Evolutionary conservation across 1,284 basidiomycete genomes (phyloP).

Genomic region (Coniferiporia weirii): DNA sequence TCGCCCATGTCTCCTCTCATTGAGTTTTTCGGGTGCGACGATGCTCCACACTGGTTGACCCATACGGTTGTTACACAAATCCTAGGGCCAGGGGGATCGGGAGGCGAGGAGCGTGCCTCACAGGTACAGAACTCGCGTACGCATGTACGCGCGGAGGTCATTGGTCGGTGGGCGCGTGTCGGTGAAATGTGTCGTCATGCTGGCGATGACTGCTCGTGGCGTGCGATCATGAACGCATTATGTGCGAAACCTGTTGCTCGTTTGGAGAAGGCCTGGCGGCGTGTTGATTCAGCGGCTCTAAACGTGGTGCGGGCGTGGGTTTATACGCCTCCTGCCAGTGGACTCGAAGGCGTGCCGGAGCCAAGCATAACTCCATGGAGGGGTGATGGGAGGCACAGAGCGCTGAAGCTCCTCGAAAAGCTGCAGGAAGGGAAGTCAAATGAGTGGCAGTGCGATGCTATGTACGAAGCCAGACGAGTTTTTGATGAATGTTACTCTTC

Average conservation of each 20-base stretch:
- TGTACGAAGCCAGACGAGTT: conserved; percentile 38
- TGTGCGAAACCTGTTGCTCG: conserved; percentile 68
- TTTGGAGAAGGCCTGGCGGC: conserved; percentile 71
- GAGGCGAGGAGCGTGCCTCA: conserved; percentile 32
- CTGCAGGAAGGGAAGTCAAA: conserved; percentile 37
- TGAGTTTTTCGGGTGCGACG: conserved; percentile 61
- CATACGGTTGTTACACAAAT: conserved; percentile 64
- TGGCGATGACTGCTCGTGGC: conserved; percentile 75
- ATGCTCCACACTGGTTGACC: conserved; percentile 74
- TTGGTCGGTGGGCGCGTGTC: conserved; percentile 63
- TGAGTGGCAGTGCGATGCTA: conserved; percentile 37
- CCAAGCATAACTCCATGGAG: conserved; percentile 63
- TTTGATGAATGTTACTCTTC: conserved; percentile 50
- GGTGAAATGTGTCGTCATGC: conserved; percentile 61
- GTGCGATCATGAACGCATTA: conserved; percentile 59
- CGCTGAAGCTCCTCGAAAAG: conserved; percentile 39
- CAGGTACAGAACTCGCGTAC: conserved; percentile 43
- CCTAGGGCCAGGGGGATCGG: conserved; percentile 40
- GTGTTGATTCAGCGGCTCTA: conserved; percentile 54
- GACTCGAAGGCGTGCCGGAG: conserved; percentile 35
- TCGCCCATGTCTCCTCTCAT: conserved; percentile 19
- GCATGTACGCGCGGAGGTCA: conserved; percentile 64
- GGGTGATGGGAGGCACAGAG: conserved; percentile 42
- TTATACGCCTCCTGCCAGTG: conserved; percentile 37
- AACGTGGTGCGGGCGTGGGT: conserved; percentile 63